phyloP scores from a whole-genome alignment of 306 rosid species.

The Quercus glauca region DNA sequence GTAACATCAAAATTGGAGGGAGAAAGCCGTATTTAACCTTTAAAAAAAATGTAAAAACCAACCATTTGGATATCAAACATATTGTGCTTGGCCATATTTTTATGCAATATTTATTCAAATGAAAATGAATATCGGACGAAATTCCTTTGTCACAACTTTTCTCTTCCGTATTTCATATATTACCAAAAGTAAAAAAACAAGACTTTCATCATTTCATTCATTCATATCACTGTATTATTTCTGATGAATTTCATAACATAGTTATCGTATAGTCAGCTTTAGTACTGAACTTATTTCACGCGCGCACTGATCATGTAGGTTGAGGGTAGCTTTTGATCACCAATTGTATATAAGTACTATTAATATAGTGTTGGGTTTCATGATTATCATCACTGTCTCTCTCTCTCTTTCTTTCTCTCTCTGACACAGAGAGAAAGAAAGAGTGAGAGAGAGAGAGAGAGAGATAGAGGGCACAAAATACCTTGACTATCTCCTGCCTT shows the following conservation, averaged over 20 bases:
- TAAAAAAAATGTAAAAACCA: too few relatives aligned
- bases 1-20: too few relatives aligned
- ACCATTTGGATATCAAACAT: too few relatives aligned
- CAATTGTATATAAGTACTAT: neutral
- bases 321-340: neutral
- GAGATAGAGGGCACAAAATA: constrained; percentile 16
- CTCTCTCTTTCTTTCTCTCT: neutral
- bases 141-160: too few relatives aligned
- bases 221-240: neutral
- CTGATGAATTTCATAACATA: neutral
- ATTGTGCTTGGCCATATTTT: too few relatives aligned
- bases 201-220: neutral
- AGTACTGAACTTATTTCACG: neutral
- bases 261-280: neutral
- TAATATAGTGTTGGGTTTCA: constrained; percentile 8
- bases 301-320: neutral
- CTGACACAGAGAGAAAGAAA: constrained; percentile 12
- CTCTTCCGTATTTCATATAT: too few relatives aligned
- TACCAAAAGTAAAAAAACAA: too few relatives aligned
- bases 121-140: too few relatives aligned
- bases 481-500: constrained; percentile 32
- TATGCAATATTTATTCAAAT: too few relatives aligned
- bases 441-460: neutral
- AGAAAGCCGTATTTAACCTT: too few relatives aligned
- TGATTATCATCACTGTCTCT: constrained; percentile 21